Evolutionary conservation across 345 rosid genomes (phyloP).

Genomic region (Lagerstroemia speciosa): DNA sequence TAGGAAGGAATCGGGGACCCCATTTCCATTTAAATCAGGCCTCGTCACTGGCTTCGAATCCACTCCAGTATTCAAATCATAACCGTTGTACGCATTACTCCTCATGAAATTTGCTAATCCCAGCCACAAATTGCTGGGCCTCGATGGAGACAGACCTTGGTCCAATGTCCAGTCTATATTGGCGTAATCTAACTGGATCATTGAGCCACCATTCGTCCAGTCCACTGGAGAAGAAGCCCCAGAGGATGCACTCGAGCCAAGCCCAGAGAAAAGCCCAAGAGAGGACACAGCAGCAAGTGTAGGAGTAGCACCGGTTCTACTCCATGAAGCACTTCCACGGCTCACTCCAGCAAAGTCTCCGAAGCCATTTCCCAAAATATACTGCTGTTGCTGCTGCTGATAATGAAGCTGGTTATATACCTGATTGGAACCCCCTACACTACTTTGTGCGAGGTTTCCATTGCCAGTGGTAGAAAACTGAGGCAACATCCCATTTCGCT

Average conservation of each 20-base stretch:
- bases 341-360: slow-evolving; percentile 37
- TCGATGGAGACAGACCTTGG: slow-evolving; percentile 35
- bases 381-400: slow-evolving; percentile 28
- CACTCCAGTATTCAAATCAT: slow-evolving; percentile 29
- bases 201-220: slow-evolving; percentile 56
- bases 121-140: slow-evolving; percentile 31
- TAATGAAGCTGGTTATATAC: slow-evolving; percentile 47
- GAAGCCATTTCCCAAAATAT: slow-evolving; percentile 26
- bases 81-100: slow-evolving; percentile 14
- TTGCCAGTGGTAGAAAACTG: slow-evolving; percentile 24
- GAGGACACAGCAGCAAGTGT: slow-evolving; percentile 69
- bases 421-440: slow-evolving; percentile 32
- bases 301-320: slow-evolving; percentile 36
- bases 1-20: slow-evolving; percentile 18
- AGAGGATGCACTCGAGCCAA: slow-evolving; percentile 44
- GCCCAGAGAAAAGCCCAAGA: slow-evolving; percentile 65
- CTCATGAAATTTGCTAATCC: slow-evolving; percentile 29
- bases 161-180: slow-evolving; percentile 80
- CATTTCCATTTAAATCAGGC: slow-evolving; percentile 25
- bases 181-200: slow-evolving; percentile 50
- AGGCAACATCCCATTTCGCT: slow-evolving; percentile 44
- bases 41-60: slow-evolving; percentile 34
- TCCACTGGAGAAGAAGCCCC: slow-evolving; percentile 62
- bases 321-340: slow-evolving; percentile 48
- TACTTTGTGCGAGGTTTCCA: slow-evolving; percentile 33